Evolutionary conservation across 2,329 filamentous ascomycete genomes (phyloP).

Genomic region (Colletotrichum viniferum): DNA sequence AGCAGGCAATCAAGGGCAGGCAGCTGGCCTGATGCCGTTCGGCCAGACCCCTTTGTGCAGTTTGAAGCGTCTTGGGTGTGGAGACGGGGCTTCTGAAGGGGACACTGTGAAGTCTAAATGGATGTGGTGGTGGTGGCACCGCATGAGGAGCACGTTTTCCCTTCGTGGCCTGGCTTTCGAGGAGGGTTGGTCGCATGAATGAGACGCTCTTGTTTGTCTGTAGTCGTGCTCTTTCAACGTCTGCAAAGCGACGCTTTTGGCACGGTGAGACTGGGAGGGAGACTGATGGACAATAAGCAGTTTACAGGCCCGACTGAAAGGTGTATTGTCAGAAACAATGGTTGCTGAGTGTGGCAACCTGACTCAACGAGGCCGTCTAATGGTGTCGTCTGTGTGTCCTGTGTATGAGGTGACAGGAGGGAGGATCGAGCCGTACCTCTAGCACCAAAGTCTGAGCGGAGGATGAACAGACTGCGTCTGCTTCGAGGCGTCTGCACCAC

Average conservation of each 20-base stretch:
- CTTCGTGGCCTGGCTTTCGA: background rate
- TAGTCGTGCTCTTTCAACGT: background rate
- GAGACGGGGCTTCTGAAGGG: background rate
- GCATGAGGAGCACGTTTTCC: constrained; percentile 1
- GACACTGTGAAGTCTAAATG: background rate
- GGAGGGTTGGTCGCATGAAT: background rate
- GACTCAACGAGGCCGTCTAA: background rate
- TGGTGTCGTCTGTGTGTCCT: constrained; percentile 2
- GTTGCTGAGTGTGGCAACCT: background rate
- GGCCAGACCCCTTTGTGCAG: background rate
- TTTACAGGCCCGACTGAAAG: background rate
- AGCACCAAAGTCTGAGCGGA: background rate
- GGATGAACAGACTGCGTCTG: background rate
- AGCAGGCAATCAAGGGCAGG: background rate
- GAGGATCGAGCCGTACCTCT: constrained; percentile 3
- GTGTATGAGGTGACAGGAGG: background rate
- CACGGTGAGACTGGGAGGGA: background rate
- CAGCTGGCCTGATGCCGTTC: background rate
- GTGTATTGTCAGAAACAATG: background rate
- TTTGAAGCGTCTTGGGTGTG: background rate
- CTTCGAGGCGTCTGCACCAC: background rate
- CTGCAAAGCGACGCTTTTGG: background rate
- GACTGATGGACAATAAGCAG: background rate
- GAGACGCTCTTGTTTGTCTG: background rate
- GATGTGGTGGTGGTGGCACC: background rate